Conservation (phyloP, 495 filamentous ascomycete species). For the Aspergillus taichungensis region DNA sequence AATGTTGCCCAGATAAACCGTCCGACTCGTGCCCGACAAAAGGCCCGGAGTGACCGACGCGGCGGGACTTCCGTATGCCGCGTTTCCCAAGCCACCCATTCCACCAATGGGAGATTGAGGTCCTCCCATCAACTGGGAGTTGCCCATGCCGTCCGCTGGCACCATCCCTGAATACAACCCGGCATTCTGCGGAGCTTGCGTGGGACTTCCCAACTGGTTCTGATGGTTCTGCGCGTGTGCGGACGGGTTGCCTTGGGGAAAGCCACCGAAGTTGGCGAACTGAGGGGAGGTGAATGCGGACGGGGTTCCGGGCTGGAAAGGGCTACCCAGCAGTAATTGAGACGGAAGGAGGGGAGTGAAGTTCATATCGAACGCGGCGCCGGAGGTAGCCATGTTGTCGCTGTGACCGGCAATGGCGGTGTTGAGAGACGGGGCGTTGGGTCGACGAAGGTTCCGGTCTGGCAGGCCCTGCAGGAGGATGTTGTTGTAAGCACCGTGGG, state of each 20-base stretch:
- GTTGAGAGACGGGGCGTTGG: conserved; percentile 90
- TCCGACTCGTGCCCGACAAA: conserved; percentile 84
- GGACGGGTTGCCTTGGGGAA: conserved; percentile 58
- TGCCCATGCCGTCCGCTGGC: conserved; percentile 64
- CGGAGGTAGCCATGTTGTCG: conserved; percentile 76
- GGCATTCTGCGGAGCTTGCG: conserved; percentile 58
- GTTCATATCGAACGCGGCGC: conserved; percentile 92
- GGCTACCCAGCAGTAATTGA: conserved; percentile 87
- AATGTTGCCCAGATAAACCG: conserved; percentile 96
- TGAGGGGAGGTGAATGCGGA: conserved; percentile 83
- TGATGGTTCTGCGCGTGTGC: conserved; percentile 49
- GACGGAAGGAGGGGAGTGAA: conserved; percentile 94
- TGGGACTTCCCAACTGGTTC: conserved; percentile 46
- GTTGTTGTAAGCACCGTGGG: conserved; percentile 78
- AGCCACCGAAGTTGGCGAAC: conserved; percentile 74
- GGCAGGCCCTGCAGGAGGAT: conserved; percentile 58
- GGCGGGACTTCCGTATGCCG: conserved; percentile 50
- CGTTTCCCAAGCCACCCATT: conserved; percentile 50
- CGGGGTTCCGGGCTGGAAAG: conserved; percentile 91
- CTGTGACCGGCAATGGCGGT: conserved; percentile 53
- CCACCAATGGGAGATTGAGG: conserved; percentile 81
- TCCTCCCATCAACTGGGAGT: conserved; percentile 61
- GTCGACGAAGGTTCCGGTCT: conserved; percentile 72
- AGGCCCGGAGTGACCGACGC: conserved; percentile 71
- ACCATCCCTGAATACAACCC: conserved; percentile 71